A percentile compares a stretch with the other conserved stretches of the same genome.
These are phyloP conservation scores for Diaporthe capsici DNA, from an alignment of 2,329 filamentous ascomycete species.

Conservation along the genomic window DNA sequence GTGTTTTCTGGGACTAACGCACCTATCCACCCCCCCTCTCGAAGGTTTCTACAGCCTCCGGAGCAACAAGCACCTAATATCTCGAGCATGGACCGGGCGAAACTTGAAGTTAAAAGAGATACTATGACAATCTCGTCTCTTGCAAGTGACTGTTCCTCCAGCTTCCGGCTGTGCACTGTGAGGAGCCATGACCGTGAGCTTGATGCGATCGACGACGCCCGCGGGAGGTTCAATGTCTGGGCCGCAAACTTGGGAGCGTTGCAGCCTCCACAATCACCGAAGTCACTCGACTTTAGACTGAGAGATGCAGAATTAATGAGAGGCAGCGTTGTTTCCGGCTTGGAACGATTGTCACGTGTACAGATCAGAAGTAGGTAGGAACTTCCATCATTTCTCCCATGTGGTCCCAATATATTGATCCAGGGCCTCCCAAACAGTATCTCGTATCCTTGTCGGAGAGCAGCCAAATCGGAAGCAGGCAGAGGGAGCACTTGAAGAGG, in stretches of 20 bases:
- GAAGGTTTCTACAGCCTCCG: no score
- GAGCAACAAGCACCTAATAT: no score
- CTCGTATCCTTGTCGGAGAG: background rate
- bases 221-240: constrained; percentile 12
- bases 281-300: background rate
- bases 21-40: no score
- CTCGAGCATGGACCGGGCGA: background rate
- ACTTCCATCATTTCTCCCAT: background rate
- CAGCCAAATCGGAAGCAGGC: background rate
- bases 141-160: background rate
- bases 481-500: background rate
- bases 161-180: background rate
- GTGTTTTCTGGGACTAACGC: no score
- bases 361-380: background rate
- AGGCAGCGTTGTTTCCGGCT: background rate
- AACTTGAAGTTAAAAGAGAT: background rate
- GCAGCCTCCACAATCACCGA: background rate
- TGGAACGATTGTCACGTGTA: background rate
- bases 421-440: background rate
- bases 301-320: background rate
- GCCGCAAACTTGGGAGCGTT: background rate
- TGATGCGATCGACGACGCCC: background rate
- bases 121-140: background rate
- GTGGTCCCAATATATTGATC: background rate
- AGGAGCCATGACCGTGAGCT: background rate